phyloP scores from a whole-genome alignment of 176 grass and related monocot species.

The Phoenix roebelenii region DNA sequence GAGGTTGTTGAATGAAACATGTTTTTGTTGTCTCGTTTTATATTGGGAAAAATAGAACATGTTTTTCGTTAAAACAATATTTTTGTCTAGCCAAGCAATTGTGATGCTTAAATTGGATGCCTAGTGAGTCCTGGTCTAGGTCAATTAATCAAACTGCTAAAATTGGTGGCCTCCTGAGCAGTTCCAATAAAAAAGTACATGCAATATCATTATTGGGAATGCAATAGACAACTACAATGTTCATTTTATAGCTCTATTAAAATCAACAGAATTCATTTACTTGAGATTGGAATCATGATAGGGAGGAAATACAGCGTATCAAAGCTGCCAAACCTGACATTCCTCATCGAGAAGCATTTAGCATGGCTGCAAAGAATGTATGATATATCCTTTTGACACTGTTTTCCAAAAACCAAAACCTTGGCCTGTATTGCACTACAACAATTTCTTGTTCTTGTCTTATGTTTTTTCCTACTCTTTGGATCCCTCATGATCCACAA shows the following conservation, averaged over 20 bases:
- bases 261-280: background rate
- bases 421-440: background rate
- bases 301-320: conserved; percentile 9
- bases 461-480: background rate
- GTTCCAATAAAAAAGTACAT: too few species aligned
- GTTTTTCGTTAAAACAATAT: too few species aligned
- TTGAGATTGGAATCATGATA: background rate
- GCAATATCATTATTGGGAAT: too few species aligned
- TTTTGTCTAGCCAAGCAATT: too few species aligned
- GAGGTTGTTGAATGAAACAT: too few species aligned
- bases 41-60: too few species aligned
- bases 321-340: conserved; percentile 7
- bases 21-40: too few species aligned
- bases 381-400: conserved; percentile 13
- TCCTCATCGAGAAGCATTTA: conserved; percentile 14
- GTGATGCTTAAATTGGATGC: too few species aligned
- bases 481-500: background rate
- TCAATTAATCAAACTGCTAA: too few species aligned
- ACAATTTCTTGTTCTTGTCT: background rate
- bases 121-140: too few species aligned
- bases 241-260: background rate
- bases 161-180: too few species aligned
- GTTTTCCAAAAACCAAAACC: background rate
- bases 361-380: conserved; percentile 14
- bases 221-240: too few species aligned